Base-by-base conservation (phyloP, 225 moss, liverwort and hornwort genomes). In the Marchantia polymorpha region DNA sequence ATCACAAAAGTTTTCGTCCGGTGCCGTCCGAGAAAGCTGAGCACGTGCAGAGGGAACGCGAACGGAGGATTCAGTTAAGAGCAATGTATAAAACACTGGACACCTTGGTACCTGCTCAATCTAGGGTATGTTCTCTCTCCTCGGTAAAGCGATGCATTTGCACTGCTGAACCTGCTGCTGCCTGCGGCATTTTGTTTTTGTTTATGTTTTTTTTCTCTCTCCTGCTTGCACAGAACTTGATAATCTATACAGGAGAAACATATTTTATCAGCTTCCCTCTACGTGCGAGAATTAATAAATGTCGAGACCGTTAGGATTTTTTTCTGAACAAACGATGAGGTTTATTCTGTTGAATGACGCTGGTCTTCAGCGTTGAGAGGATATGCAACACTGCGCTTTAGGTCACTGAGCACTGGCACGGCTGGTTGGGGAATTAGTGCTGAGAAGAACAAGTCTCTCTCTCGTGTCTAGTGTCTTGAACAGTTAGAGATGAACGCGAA, bases 81-180 rank as follows among this genome's bases (percentile, higher is more conserved):
- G 78, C 78, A 19, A 79, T 79, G 78, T 79, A 79, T 79, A 79
- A 79, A 69, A 79, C 78, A 7, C 53, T 79, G 22, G 78, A 79
- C 30, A 26, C 67, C 54, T 39, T 79, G 50, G 56, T 79, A 10
- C 78, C 78, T 7, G 69, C 78, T 29, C 78, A 68, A 65, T 79
- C 78, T 30, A 79, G 68, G 69, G 78, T 79, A 79, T 53, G 78
- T 22, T 69, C 55, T 75, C 58, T 39, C 59, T 54, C 54, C 0
- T 53, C 16, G 12, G 39, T 12, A 69, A 6, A 13, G 39, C 39
- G 39, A 39, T 46, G 20, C 46, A 13, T 69, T 69, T 12, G 31
- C 68, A 69, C 68, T 69, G 31, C 26, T 17, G 68, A 69, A 39
- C 31, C 25, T 69, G 31, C 39, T 17, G 39, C 39, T 39, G 39